Evolutionary conservation across 495 filamentous ascomycete species (phyloP).

Genomic region (Aspergillus asperescens): DNA sequence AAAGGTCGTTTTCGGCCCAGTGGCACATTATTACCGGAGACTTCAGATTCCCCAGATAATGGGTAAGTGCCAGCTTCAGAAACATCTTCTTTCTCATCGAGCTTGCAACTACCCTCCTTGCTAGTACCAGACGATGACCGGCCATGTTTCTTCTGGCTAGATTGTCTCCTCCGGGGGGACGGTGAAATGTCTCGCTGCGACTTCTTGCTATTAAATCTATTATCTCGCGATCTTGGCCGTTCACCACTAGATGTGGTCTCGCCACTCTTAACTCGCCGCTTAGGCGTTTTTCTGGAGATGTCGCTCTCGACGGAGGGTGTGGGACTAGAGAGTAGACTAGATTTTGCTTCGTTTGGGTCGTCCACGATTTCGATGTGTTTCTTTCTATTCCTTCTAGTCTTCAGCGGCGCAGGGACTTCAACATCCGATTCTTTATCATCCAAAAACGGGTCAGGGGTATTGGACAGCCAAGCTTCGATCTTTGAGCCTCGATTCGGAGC

Average conservation of each 20-base stretch:
- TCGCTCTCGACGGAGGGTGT: constrained; percentile 24
- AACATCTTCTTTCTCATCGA: constrained; percentile 19
- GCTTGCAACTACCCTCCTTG: constrained; percentile 18
- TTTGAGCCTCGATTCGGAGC: constrained; percentile 41
- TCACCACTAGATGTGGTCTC: constrained; percentile 15
- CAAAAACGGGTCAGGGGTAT: constrained; percentile 67
- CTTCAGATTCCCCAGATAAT: constrained; percentile 36
- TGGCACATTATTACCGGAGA: constrained; percentile 37
- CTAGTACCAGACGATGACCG: constrained; percentile 13
- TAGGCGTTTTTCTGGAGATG: constrained; percentile 23
- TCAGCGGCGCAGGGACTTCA: constrained; percentile 43
- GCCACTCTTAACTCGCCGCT: constrained; percentile 26
- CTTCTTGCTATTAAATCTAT: constrained; percentile 8
- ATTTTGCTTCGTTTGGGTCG: constrained; percentile 18
- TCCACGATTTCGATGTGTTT: constrained; percentile 19
- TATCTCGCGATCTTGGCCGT: constrained; percentile 9
- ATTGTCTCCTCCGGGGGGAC: constrained; percentile 11
- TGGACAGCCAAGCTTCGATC: constrained; percentile 74
- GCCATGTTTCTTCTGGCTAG: constrained; percentile 11
- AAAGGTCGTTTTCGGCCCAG: constrained; percentile 46
- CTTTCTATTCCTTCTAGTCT: constrained; percentile 33
- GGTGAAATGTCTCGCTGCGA: constrained; percentile 7
- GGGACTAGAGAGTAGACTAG: constrained; percentile 14
- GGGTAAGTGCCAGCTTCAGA: constrained; percentile 28
- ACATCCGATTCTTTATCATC: constrained; percentile 40